phyloP scores from a whole-genome alignment of 2,329 filamentous ascomycete species.

The Hypoxylon sp. region DNA sequence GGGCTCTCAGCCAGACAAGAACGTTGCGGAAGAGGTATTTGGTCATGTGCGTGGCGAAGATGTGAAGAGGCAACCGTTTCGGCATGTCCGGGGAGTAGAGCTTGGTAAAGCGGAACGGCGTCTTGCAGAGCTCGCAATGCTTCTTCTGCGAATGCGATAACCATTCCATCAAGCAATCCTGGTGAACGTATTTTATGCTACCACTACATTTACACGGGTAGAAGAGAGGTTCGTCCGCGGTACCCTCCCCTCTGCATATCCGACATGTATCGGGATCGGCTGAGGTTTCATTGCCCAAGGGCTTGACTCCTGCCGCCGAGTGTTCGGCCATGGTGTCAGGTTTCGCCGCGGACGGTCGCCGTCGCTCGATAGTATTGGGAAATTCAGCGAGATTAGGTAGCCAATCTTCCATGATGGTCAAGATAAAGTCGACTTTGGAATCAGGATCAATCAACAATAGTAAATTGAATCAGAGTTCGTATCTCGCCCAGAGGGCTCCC shows the following conservation, averaged over 20 bases:
- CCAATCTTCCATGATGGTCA: slow-evolving; percentile 32
- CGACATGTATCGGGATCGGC: slow-evolving; percentile 81
- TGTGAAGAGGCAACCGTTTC: slow-evolving; percentile 78
- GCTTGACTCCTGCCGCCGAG: slow-evolving; percentile 13
- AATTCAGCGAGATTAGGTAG: slow-evolving; percentile 36
- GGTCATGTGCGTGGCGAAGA: slow-evolving; percentile 84
- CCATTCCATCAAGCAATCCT: slow-evolving; percentile 99
- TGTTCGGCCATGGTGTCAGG: slow-evolving; percentile 40
- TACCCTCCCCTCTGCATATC: slow-evolving; percentile 93
- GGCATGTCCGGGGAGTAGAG: slow-evolving; percentile 97
- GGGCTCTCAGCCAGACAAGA: slow-evolving; percentile 81
- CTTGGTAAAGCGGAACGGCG: slow-evolving; percentile 97
- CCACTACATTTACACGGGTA: slow-evolving; percentile 99
- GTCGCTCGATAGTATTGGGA: slow-evolving; percentile 39
- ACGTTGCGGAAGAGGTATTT: slow-evolving; percentile 79
- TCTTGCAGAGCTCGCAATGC: slow-evolving; percentile 99
- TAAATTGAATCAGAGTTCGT: not conserved
- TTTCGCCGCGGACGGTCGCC: slow-evolving; percentile 36
- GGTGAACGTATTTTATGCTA: slow-evolving; percentile 98
- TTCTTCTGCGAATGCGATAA: slow-evolving; percentile 99
- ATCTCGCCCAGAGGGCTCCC: slow-evolving; percentile 35
- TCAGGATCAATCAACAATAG: not conserved
- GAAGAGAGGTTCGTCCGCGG: slow-evolving; percentile 86
- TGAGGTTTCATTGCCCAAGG: slow-evolving; percentile 29
- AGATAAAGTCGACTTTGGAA: not conserved